A percentile compares a stretch with the other conserved stretches of the same genome.
Conservation (phyloP, 179 eudicot species). For the Silene vulgaris region DNA sequence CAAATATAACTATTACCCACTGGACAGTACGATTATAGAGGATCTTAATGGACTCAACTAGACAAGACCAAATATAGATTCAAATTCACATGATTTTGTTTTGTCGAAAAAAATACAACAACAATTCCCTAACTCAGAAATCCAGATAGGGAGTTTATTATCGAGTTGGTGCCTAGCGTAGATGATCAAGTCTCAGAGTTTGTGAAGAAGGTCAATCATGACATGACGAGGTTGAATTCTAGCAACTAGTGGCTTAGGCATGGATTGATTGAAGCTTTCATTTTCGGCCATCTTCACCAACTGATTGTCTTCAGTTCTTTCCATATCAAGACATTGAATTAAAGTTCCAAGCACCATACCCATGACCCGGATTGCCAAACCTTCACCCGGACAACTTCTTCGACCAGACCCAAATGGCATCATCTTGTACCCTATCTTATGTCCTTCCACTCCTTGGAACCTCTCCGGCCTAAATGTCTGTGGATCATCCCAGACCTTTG, state of each 20-base stretch:
- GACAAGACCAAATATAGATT: too few relatives aligned
- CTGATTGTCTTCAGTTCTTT: background rate
- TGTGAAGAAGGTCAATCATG: background rate
- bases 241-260: background rate
- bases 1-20: too few relatives aligned
- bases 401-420: background rate
- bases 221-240: background rate
- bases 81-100: too few relatives aligned
- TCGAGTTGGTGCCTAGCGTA: too few relatives aligned
- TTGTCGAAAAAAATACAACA: too few relatives aligned
- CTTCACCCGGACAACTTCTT: background rate
- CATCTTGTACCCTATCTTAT: background rate
- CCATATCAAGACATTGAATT: background rate
- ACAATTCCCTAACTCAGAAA: too few relatives aligned
- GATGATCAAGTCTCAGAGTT: too few relatives aligned
- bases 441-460: background rate
- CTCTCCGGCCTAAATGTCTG: background rate
- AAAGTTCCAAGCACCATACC: background rate
- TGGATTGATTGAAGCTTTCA: background rate
- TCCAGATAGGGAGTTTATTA: too few relatives aligned
- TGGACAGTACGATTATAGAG: too few relatives aligned
- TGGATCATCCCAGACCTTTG: background rate
- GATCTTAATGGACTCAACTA: too few relatives aligned
- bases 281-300: background rate
- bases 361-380: background rate